These are phyloP conservation scores for Benincasa hispida DNA, from an alignment of 306 rosid genomes.

Conservation along the genomic window DNA sequence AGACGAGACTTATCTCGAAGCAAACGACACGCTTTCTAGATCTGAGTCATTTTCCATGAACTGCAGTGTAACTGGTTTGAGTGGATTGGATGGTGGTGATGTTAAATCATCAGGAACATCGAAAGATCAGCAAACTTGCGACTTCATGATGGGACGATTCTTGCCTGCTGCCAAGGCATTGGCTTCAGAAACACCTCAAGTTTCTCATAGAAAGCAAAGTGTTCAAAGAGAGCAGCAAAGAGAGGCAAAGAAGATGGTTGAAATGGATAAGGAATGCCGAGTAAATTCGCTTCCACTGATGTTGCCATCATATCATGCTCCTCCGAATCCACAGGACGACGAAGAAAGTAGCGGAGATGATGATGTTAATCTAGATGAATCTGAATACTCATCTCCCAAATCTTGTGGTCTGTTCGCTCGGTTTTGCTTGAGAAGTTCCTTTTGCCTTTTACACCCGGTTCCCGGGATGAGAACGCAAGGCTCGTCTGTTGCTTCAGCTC, in stretches of 20 bases:
- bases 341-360: conserved; percentile 30
- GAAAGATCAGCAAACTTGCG: conserved; percentile 34
- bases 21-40: conserved; percentile 64
- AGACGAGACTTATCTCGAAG: conserved; percentile 52
- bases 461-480: conserved; percentile 34
- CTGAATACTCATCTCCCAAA: conserved; percentile 18
- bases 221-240: conserved; percentile 41
- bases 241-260: conserved; percentile 20
- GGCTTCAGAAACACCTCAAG: conserved; percentile 46
- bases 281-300: conserved; percentile 22
- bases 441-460: conserved; percentile 36
- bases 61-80: conserved; percentile 57
- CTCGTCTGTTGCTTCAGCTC: conserved; percentile 19
- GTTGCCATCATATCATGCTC: conserved; percentile 16
- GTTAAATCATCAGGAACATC: conserved; percentile 27
- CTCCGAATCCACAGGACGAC: conserved; percentile 6
- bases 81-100: conserved; percentile 51
- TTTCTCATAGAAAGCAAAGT: conserved; percentile 30
- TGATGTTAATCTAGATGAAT: conserved; percentile 16
- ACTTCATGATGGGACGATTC: conserved; percentile 82
- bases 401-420: conserved; percentile 45
- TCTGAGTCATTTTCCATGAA: conserved; percentile 52
- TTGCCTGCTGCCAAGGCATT: conserved; percentile 82
- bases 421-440: conserved; percentile 22
- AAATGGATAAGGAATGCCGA: conserved; percentile 15